phyloP scores from a whole-genome alignment of 108 stramenopile genomes.

The Fragilariopsis cylindrus region DNA sequence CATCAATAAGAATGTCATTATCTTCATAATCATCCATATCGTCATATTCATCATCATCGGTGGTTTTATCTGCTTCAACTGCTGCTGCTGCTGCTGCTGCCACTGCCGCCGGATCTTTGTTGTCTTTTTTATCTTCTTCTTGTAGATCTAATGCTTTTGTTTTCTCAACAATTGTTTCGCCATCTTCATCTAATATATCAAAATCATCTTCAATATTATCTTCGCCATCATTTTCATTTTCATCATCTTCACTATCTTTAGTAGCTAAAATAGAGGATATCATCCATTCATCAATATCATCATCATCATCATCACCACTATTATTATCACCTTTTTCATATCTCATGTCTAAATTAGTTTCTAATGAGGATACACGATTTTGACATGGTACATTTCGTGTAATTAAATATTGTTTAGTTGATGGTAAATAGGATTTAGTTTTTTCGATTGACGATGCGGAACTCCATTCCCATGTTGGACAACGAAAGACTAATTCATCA shows the following conservation, averaged over 20 bases:
- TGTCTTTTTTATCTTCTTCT: conserved; percentile 11
- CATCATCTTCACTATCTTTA: conserved; percentile 32
- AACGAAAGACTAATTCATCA: conserved; percentile 89
- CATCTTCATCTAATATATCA: conserved; percentile 85
- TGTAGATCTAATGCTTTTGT: conserved; percentile 1
- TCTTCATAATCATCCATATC: conserved; percentile 93
- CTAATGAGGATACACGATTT: conserved; percentile 71
- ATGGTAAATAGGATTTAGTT: conserved; percentile 67
- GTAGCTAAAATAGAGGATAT: conserved; percentile 52
- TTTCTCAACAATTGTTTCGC: conserved; percentile 48
- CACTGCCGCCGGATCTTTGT: conserved; percentile 12
- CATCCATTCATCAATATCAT: conserved; percentile 77
- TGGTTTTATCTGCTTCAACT: not conserved
- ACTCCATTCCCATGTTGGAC: conserved; percentile 94
- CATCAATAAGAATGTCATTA: conserved; percentile 71
- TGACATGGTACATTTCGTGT: conserved; percentile 90
- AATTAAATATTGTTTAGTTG: conserved; percentile 91
- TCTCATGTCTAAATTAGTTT: conserved; percentile 53
- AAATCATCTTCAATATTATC: conserved; percentile 74
- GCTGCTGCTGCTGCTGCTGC: not conserved
- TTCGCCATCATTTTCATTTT: conserved; percentile 24
- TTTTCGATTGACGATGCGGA: conserved; percentile 51
- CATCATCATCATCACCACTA: conserved; percentile 55
- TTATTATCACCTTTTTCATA: conserved; percentile 19
- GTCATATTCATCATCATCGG: conserved; percentile 85